These are phyloP conservation scores for Paracorniculantispora psalliotae DNA, from an alignment of 2,329 filamentous ascomycete genomes.

Conservation along the genomic window DNA sequence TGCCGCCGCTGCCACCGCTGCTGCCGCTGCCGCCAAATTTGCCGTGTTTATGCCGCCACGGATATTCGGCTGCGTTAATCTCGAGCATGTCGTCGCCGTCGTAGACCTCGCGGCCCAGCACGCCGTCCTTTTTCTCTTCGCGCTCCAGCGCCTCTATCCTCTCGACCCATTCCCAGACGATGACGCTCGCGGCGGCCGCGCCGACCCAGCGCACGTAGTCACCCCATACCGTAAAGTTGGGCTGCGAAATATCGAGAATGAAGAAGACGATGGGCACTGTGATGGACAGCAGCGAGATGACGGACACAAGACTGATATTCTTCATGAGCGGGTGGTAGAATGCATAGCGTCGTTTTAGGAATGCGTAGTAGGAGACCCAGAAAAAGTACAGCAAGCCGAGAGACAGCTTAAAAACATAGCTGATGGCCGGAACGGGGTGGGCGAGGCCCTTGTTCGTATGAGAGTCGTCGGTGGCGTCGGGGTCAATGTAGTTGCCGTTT, in stretches of 20 bases:
- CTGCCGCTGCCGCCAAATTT: conserved; percentile 26
- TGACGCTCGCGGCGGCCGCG: conserved; percentile 87
- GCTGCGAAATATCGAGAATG: conserved; percentile 81
- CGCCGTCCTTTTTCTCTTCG: conserved; percentile 90
- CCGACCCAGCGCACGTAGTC: conserved; percentile 97
- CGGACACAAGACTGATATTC: conserved; percentile 77
- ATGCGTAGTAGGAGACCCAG: conserved; percentile 88
- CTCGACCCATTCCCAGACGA: conserved; percentile 98
- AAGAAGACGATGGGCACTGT: conserved; percentile 90
- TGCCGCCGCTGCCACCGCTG: conserved; percentile 27
- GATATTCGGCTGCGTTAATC: conserved; percentile 45
- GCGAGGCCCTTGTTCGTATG: conserved; percentile 52
- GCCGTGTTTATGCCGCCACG: conserved; percentile 39
- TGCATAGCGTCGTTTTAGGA: conserved; percentile 87
- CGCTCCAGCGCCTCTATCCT: conserved; percentile 87
- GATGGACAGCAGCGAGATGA: conserved; percentile 74
- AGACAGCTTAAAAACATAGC: conserved; percentile 83
- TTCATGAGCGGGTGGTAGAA: conserved; percentile 89
- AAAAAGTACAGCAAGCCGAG: conserved; percentile 84
- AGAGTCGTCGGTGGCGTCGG: conserved; percentile 47
- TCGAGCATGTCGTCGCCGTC: conserved; percentile 93
- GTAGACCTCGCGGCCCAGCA: conserved; percentile 84
- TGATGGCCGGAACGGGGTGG: conserved; percentile 85
- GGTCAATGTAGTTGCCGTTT: conserved; percentile 36
- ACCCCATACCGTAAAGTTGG: conserved; percentile 84